Base-by-base conservation (phyloP, 2,329 filamentous ascomycete species). In the Amauroascus verrucosus region DNA sequence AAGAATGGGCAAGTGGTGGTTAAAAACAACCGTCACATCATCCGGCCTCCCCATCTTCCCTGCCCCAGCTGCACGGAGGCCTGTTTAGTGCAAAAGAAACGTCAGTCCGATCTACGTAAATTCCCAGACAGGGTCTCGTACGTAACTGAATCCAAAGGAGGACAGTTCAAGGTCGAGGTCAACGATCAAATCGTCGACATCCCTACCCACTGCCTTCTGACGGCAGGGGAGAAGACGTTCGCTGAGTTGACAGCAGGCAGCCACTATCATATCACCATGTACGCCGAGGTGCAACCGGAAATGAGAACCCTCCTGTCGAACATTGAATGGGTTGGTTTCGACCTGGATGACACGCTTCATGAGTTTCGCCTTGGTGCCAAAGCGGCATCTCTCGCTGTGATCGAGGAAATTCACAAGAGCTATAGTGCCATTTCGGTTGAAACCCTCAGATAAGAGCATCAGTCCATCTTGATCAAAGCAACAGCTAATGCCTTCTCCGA, bases 261-360 rank as follows among this genome's bases (percentile, higher is more conserved):
- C n/a, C n/a, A n/a, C n/a, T n/a, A n/a, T n/a, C n/a, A n/a, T 44
- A 28, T 44, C 41, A 44, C 41, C 41, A 44, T 44, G 41, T 44
- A 13, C 22, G 41, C 6, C 22, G 41, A 44, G 20, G 41, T 44
- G 22, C 41, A 26, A 26, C 20, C 20, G 13, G 41, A 44, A 44
- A 22, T 44, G 14, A 44, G 22, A 26, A 28, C 41, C 22, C 20
- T 44, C 18, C 67, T 62, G 2, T 50, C 44, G 14, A 49, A 46
- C 24, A 61, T 61, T 53, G 32, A 50, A 0, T 76, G 73, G 71
- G 66, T 74, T 35, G 72, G 69, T 1, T 76, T 77, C 50, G 74
- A 76, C 38, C 67, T 77, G 5, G 74, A 77, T 53, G 73, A 76
- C 57, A 75, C 73, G 0, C 62, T 77, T 1, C 75, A 77, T 54